Evolutionary conservation across 495 filamentous ascomycete genomes (phyloP), one percentile per base, ranked within the genome.

Genomic region (Parmelia sp.): DNA sequence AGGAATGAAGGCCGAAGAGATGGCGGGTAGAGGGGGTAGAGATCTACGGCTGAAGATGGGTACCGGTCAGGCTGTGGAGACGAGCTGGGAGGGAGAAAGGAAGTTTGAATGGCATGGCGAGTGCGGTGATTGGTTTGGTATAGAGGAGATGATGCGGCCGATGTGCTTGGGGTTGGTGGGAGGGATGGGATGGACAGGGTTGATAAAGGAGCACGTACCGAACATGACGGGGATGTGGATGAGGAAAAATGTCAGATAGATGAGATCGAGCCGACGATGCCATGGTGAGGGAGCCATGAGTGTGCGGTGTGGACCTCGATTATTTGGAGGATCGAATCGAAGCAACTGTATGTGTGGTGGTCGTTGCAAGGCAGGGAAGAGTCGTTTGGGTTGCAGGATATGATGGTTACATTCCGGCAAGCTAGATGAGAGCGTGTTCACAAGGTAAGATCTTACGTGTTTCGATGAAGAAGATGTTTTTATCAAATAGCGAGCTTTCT

Each of bases 211-310:
- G 27, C 2, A 61, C 63, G 59, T 59, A 70, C 64, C 25, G 36
- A 71, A 60, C 63, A 72, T 70, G 36, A 68, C 60, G 19, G 69
- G 69, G 40, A 72, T 35, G 57, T 72, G 71, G 33, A 71, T 60
- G 15, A 62, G 21, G 62, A 72, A 72, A 59, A 72, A 72, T 14
- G 49, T 36, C 10, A 65, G 49, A 33, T 70, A 70, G 35, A 65
- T 27, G n/a, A 49, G 51, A 14, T 61, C 57, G 4, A 64, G 36
- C 39, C 39, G 33, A 39, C 47, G 56, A 56, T 62, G 62, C 65
- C 33, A 64, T 60, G 65, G 39, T 25, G 35, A 61, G 31, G 8
- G 36, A 23, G 35, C 51, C 60, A 63, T 69, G 19, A 2, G 37
- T 44, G 0, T 47, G 2, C 3, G n/a, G 0, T 45, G 21, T 45